A percentile compares a stretch with the other conserved stretches of the same genome.
These are phyloP conservation scores for Meripilus lineatus DNA, from an alignment of 1,284 basidiomycete species.

Conservation along the genomic window DNA sequence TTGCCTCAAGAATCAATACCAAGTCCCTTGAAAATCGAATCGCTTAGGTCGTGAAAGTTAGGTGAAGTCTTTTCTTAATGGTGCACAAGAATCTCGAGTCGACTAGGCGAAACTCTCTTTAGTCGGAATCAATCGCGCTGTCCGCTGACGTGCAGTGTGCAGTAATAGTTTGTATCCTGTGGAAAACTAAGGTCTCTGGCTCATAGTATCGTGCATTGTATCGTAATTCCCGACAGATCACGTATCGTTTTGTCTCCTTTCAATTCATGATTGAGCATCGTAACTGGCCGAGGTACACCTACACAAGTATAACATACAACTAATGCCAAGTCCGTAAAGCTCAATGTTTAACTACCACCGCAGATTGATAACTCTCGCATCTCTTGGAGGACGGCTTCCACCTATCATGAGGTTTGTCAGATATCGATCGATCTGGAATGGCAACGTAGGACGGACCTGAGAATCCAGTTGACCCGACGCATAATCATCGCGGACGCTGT, in stretches of 20 bases:
- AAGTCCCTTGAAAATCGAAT: too few species aligned
- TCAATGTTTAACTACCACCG: conserved; percentile 45
- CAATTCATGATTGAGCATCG: background rate
- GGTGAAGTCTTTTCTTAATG: too few species aligned
- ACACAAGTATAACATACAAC: background rate
- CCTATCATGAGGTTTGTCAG: conserved; percentile 32
- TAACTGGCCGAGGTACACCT: background rate
- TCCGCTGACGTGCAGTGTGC: too few species aligned
- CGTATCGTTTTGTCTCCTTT: background rate
- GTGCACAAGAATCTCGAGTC: too few species aligned
- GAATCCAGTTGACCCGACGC: conserved; percentile 94
- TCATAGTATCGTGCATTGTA: too few species aligned
- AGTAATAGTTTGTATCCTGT: too few species aligned
- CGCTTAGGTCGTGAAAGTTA: too few species aligned
- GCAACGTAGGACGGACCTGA: conserved; percentile 52
- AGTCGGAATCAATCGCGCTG: too few species aligned
- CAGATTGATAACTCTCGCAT: conserved; percentile 96
- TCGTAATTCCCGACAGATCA: too few species aligned
- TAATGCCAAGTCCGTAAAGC: background rate
- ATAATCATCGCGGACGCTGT: conserved; percentile 92
- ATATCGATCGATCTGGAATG: background rate
- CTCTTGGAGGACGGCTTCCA: conserved; percentile 91
- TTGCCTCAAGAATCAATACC: too few species aligned
- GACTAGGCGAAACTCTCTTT: too few species aligned
- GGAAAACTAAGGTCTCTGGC: too few species aligned